Conservation (phyloP, 164 flowering plant genomes). For the Chimonanthus salicifolius region DNA sequence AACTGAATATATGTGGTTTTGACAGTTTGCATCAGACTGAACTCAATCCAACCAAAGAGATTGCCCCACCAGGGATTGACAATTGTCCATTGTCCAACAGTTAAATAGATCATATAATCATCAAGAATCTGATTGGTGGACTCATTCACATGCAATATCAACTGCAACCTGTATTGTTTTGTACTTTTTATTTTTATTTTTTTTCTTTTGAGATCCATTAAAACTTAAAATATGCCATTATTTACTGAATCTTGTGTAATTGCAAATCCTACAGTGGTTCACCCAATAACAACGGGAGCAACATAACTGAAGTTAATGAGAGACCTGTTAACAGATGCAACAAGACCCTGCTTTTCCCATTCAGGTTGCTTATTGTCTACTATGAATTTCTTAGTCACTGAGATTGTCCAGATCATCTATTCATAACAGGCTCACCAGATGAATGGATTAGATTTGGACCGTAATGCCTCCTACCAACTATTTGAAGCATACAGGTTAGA, state of each 20-base stretch:
- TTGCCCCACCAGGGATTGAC: not conserved
- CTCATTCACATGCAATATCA: not conserved
- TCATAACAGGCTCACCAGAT: no score
- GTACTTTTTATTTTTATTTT: not conserved
- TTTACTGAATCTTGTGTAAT: not conserved
- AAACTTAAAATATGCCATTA: not conserved
- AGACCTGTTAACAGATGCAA: slow-evolving; percentile 1
- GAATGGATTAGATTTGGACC: no score
- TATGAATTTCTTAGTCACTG: no score
- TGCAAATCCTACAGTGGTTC: not conserved
- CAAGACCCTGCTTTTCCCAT: slow-evolving; percentile 16
- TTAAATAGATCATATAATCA: not conserved
- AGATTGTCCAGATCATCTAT: no score
- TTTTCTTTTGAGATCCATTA: not conserved
- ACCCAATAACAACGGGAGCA: not conserved
- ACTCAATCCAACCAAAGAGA: no score
- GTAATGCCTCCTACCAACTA: no score
- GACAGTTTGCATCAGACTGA: no score
- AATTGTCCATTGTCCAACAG: not conserved
- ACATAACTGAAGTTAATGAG: slow-evolving; percentile 3
- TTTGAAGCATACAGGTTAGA: not conserved
- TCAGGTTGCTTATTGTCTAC: not conserved
- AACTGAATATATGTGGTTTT: no score
- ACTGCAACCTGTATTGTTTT: not conserved
- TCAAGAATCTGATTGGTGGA: not conserved